A percentile compares a stretch with the other conserved stretches of the same genome.
Conservation (phyloP, 345 rosid species). For the Reutealis trisperma region DNA sequence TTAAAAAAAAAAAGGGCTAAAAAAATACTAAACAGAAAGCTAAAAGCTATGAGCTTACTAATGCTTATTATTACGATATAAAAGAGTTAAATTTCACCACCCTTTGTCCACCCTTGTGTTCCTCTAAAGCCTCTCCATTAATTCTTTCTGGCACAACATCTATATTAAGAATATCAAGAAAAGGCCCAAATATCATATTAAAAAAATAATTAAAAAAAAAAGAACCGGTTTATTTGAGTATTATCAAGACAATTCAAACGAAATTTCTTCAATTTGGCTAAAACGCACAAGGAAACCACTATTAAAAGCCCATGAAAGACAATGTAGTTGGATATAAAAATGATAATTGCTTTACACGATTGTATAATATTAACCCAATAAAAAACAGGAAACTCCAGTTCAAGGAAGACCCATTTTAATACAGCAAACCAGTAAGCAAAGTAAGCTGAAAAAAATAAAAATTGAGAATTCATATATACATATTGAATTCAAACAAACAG, state of each 20-base stretch:
- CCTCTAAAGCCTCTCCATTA: not conserved
- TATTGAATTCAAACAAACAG: not conserved
- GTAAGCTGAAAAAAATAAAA: not conserved
- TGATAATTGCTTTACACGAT: not conserved
- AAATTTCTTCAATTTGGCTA: not conserved
- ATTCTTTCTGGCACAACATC: not conserved
- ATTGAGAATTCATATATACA: not conserved
- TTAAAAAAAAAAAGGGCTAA: not conserved
- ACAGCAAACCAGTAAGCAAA: not conserved
- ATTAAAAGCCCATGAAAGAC: not conserved
- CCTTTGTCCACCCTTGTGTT: not conserved
- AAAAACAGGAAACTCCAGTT: conserved; percentile 3
- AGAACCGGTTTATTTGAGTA: not conserved
- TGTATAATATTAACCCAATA: not conserved
- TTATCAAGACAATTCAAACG: not conserved
- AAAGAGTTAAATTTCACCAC: not conserved
- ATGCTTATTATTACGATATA: not conserved
- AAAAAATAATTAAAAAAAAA: no score
- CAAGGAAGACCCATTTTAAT: conserved; percentile 19
- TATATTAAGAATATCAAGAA: no score
- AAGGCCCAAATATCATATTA: no score
- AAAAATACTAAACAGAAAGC: not conserved
- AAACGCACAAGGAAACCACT: not conserved
- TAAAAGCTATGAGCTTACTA: not conserved
- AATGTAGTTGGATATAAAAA: not conserved